Evolutionary conservation across 179 eudicot species (phyloP).

Genomic region (Beta lomatogona): DNA sequence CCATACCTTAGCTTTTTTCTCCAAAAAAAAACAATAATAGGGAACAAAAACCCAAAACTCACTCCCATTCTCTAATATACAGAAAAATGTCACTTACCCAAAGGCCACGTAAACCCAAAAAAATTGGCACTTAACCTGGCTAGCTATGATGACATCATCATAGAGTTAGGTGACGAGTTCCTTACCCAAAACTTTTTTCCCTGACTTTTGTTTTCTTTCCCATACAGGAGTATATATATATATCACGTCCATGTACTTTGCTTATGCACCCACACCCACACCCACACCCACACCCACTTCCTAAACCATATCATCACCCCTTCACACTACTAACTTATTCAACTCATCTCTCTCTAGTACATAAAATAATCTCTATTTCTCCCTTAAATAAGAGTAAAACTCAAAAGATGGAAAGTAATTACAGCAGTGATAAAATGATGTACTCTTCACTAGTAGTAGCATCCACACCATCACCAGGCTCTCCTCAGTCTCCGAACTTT

Average conservation of each 20-base stretch:
- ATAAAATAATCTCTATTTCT: background rate
- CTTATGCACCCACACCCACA: background rate
- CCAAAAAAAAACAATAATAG: background rate
- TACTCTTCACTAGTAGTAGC: constrained; percentile 15
- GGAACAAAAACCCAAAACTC: background rate
- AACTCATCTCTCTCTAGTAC: background rate
- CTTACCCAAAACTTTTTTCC: constrained; percentile 14
- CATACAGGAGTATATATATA: constrained; percentile 13
- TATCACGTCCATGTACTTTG: constrained; percentile 16
- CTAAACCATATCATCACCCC: background rate
- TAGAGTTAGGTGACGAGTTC: constrained; percentile 11
- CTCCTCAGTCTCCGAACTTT: constrained; percentile 22
- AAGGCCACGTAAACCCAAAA: constrained; percentile 19
- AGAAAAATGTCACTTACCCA: constrained; percentile 22
- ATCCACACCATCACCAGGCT: constrained; percentile 24
- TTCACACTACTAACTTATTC: background rate
- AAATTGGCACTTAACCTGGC: background rate
- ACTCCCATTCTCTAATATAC: background rate
- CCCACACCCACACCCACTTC: too few species aligned
- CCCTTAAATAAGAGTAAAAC: background rate
- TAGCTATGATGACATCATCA: constrained; percentile 21
- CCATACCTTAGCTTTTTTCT: background rate
- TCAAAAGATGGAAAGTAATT: constrained; percentile 25
- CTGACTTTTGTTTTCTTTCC: background rate
- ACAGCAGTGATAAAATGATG: constrained; percentile 27